Base-by-base conservation (phyloP, 768 basidiomycete species). In the Collybia sordida region DNA sequence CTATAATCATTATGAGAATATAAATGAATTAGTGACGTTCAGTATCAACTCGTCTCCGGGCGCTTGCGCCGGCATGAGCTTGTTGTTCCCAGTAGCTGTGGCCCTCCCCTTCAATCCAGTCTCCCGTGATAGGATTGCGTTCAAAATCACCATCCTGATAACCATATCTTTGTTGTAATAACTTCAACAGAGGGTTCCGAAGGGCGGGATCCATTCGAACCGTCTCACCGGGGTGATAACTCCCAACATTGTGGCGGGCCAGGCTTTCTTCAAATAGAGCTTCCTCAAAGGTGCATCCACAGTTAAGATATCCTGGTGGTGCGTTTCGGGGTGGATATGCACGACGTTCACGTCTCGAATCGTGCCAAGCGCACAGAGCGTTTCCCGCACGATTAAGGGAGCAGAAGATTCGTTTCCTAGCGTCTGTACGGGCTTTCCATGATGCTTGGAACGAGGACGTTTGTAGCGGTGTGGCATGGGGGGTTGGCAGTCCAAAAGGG, bases 111-210 rank as follows among this genome's bases (percentile, higher is more conserved):
- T 79, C 78, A 14, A 75, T 37, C 91, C 91, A 93, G 27, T 78
- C 74, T 11, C 85, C 85, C 0, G 82, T 80, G 36, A 64, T 50
- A 0, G 83, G 67, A 55, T 90, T 79, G 42, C 85, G 79, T 58
- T 93, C 91, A 57, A 93, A 93, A 61, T 93, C 90, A 1, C 90
- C 90, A 64, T 93, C 90, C 47, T 79, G 79, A 67, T 93, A 93
- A 22, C 78, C 79, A 60, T 89, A 93, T 35, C 90, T 79, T 55
- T 78, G 61, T 64, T 90, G 74, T 25, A 93, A 71, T 25, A 93
- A 71, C 66, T 74, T 80, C 52, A 93, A 74, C 39, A 93, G 77
- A 23, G 90, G 88, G 53, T 92, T 92, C 35, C 90, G 81, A 51
- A 93, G 71, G 28, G 86, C 89, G 8, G 90, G 90, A 60, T 93